phyloP scores from a whole-genome alignment of 2,329 filamentous ascomycete genomes.

The Echinosphaeria canescens region DNA sequence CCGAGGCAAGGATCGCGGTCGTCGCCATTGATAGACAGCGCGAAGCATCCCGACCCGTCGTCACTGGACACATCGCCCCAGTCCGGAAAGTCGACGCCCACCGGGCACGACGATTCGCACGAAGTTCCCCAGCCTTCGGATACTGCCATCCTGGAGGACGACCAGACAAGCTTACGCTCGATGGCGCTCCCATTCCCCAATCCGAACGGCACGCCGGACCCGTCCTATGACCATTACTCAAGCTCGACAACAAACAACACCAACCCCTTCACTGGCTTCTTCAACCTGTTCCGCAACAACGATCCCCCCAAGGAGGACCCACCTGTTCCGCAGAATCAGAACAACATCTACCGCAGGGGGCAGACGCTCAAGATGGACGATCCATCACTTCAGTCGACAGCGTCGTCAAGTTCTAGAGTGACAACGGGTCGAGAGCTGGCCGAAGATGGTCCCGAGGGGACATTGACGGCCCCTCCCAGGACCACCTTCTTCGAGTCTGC shows the following conservation, averaged over 20 bases:
- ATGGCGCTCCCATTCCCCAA: slow-evolving; percentile 5
- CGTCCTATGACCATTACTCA: slow-evolving; percentile 6
- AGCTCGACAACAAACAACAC: slow-evolving; percentile 15
- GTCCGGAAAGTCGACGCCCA: slow-evolving; percentile 14
- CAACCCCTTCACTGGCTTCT: slow-evolving; percentile 38
- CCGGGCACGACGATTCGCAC: slow-evolving; percentile 15
- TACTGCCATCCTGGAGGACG: slow-evolving; percentile 45
- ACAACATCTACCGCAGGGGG: slow-evolving; percentile 53
- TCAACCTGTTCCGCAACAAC: slow-evolving; percentile 51
- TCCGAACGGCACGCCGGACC: slow-evolving; percentile 8
- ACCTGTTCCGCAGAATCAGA: slow-evolving; percentile 31
- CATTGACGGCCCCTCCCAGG: slow-evolving; percentile 55
- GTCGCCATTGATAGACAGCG: slow-evolving; percentile 12
- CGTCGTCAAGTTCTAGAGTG: slow-evolving; percentile 16
- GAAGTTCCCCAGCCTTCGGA: slow-evolving; percentile 51
- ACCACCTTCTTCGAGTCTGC: slow-evolving; percentile 94
- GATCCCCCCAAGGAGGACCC: slow-evolving; percentile 24
- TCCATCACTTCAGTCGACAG: slow-evolving; percentile 9
- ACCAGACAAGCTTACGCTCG: slow-evolving; percentile 19
- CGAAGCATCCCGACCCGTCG: slow-evolving; percentile 6
- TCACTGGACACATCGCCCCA: slow-evolving; percentile 12
- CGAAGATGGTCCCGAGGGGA: slow-evolving; percentile 15
- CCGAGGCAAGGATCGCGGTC: slow-evolving; percentile 19
- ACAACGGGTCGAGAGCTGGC: slow-evolving; percentile 26
- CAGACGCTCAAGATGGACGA: slow-evolving; percentile 42